Evolutionary conservation across 1,284 basidiomycete genomes (phyloP).

Genomic region (Apiotrichum sp.): DNA sequence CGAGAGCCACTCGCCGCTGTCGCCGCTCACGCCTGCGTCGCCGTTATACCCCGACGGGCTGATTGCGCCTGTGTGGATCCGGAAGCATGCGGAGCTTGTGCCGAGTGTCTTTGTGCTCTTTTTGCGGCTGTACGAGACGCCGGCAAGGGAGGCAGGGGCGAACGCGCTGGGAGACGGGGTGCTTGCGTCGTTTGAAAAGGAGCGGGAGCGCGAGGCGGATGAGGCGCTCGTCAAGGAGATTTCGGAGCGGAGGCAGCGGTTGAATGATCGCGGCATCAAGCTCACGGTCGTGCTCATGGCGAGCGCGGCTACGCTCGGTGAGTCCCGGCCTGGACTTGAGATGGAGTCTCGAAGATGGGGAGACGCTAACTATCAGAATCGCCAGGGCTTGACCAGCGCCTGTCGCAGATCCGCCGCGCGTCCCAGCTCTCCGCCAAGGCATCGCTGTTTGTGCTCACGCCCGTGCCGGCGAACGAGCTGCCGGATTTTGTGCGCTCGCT

Average conservation of each 20-base stretch:
- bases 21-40: conserved; percentile 77
- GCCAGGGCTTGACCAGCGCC: conserved; percentile 67
- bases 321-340: conserved; percentile 19
- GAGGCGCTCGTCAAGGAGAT: conserved; percentile 71
- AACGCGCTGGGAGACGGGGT: conserved; percentile 14
- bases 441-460: conserved; percentile 87
- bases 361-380: conserved; percentile 56
- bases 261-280: conserved; percentile 82
- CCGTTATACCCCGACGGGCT: conserved; percentile 90
- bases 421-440: conserved; percentile 85
- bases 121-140: conserved; percentile 65
- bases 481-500: conserved; percentile 75
- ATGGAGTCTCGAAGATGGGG: no score
- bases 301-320: conserved; percentile 72
- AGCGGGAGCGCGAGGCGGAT: conserved; percentile 67
- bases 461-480: conserved; percentile 73
- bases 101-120: conserved; percentile 91
- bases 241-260: conserved; percentile 65
- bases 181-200: conserved; percentile 33
- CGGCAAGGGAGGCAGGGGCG: conserved; percentile 25
- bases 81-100: conserved; percentile 85
- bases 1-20: conserved; percentile 71
- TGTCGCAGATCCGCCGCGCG: conserved; percentile 78
- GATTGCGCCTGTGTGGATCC: conserved; percentile 93
- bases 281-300: conserved; percentile 92